Conservation (phyloP, 108 stramenopile species). For the Cyclotella atomus region DNA sequence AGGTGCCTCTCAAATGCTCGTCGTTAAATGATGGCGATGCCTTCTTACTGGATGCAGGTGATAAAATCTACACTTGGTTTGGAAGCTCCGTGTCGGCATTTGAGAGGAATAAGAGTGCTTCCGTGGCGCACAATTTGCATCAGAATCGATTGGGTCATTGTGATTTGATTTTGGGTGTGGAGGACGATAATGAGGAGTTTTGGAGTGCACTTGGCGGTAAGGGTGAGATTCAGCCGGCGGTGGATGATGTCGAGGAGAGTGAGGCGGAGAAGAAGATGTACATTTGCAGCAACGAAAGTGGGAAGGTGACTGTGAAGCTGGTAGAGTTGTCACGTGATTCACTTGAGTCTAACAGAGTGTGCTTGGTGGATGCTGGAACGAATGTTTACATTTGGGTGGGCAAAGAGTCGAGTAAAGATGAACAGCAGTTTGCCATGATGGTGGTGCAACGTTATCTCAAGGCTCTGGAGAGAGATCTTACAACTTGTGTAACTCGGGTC, state of each 20-base stretch:
- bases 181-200: constrained; percentile 71
- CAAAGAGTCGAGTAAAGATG: constrained; percentile 57
- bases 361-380: constrained; percentile 74
- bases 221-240: constrained; percentile 54
- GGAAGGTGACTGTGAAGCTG: constrained; percentile 50
- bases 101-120: constrained; percentile 77
- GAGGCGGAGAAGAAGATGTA: constrained; percentile 52
- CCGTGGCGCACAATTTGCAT: constrained; percentile 62
- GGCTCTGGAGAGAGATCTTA: constrained; percentile 15
- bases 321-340: constrained; percentile 56
- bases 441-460: constrained; percentile 21
- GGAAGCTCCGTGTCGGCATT: constrained; percentile 58
- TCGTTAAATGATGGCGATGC: constrained; percentile 87
- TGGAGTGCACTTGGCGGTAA: constrained; percentile 84
- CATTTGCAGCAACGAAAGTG: constrained; percentile 55
- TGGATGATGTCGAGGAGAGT: constrained; percentile 28
- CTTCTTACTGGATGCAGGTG: constrained; percentile 87
- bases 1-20: constrained; percentile 59
- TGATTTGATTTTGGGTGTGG: constrained; percentile 53
- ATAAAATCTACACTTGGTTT: constrained; percentile 81
- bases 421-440: constrained; percentile 74
- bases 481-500: constrained; percentile 34
- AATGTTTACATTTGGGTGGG: constrained; percentile 85
- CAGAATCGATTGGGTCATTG: constrained; percentile 60
- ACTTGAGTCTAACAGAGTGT: constrained; percentile 67